Percentiles rank a stretch among this genome's conserved stretches.
Evolutionary conservation across 1,139 yeast genomes (phyloP).

Genomic region (Citeromyces hawaiiensis): DNA sequence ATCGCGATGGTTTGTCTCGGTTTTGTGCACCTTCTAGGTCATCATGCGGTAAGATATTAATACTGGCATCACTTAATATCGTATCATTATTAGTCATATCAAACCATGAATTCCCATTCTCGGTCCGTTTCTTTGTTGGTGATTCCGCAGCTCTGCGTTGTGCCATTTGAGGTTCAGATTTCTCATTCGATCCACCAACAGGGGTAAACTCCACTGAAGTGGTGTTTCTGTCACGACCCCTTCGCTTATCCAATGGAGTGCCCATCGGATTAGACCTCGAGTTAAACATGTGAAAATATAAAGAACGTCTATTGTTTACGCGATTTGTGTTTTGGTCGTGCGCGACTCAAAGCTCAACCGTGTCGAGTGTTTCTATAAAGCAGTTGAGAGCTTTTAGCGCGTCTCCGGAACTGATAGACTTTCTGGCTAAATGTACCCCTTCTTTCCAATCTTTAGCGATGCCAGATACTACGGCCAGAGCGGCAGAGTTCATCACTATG

Average conservation of each 20-base stretch:
- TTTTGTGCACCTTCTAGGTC: slow-evolving; percentile 12
- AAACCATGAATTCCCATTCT: slow-evolving; percentile 17
- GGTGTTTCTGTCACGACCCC: not conserved
- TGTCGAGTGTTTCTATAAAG: slow-evolving; percentile 34
- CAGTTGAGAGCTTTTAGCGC: slow-evolving; percentile 47
- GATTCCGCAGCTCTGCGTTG: not conserved
- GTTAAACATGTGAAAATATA: not conserved
- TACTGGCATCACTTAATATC: slow-evolving; percentile 2
- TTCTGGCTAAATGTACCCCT: slow-evolving; percentile 66
- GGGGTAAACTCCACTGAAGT: slow-evolving; percentile 27
- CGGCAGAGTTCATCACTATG: slow-evolving; percentile 77
- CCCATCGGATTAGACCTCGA: slow-evolving; percentile 8
- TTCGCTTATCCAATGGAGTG: slow-evolving; percentile 8
- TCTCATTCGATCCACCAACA: slow-evolving; percentile 9
- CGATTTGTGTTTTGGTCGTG: slow-evolving; percentile 1
- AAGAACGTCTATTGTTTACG: slow-evolving; percentile 2
- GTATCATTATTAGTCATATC: slow-evolving; percentile 18
- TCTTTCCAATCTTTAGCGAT: slow-evolving; percentile 51
- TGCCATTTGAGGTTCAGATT: not conserved
- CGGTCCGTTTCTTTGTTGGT: slow-evolving; percentile 1
- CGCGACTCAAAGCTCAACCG: not conserved
- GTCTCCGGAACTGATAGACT: slow-evolving; percentile 50
- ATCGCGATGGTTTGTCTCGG: not conserved
- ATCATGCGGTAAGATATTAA: slow-evolving; percentile 9
- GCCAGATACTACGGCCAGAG: slow-evolving; percentile 72